Base-by-base conservation (phyloP, 2,329 filamentous ascomycete species). In the Ophiostoma pallidulum region DNA sequence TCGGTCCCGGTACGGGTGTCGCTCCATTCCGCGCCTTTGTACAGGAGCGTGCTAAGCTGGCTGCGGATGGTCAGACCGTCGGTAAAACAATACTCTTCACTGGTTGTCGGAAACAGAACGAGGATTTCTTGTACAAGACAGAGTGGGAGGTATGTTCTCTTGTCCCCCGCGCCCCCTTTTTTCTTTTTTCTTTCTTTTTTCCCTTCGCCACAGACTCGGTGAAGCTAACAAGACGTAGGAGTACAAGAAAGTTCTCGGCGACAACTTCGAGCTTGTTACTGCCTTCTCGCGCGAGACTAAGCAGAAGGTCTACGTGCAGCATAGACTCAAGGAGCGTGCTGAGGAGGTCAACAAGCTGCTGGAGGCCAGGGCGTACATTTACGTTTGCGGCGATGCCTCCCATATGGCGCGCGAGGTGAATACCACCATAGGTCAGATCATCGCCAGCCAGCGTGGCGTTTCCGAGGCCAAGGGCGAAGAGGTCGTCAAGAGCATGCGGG, bases 341-440 rank as follows among this genome's bases (percentile, higher is more conserved):
- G 77, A 86, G 59, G 80, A 95, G 59, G 76, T 98, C 68, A 91
- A 94, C 67, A 82, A 91, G 55, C 78, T 98, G 1, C 74, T 98
- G 9, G 74, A 84, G 56, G 74, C 89, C 66, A 86, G 90, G 64
- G 92, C 88, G 5, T 96, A 92, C 68, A 90, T 98, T 65, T 98
- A 98, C 65, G 91, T 98, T 50, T 98, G 94, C 60, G 92, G 92
- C 69, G 92, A 98, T 63, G 94, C 94, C 1, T 86, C 92, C 48
- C 90, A 95, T 71, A 96, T 96, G 90, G 90, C 90, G 40, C 82
- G 90, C 49, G 90, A 94, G 64, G 89, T 96, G 60, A 96, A 94
- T 64, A 74, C 82, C 20, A 80, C 88, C n/a, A 74, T 98, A 37
- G 84, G 76, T 22, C 82, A 94, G 63, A 94, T 97, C 60, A 82